phyloP scores from a whole-genome alignment of 1,284 basidiomycete species.

The Ceratorhiza oryzae-sativae region DNA sequence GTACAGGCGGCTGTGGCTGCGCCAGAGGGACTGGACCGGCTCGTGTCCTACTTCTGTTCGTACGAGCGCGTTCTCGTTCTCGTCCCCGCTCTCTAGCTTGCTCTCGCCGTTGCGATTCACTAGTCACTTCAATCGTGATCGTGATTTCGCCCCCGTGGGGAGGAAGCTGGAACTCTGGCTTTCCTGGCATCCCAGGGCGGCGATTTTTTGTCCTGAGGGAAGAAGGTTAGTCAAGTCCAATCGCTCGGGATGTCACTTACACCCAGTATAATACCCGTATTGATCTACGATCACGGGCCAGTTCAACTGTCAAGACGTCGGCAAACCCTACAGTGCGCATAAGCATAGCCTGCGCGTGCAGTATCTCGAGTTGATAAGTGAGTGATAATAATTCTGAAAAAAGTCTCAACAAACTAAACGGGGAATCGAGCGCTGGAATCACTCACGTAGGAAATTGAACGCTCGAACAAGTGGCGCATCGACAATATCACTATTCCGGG shows the following conservation, averaged over 20 bases:
- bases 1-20: neutral
- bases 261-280: conserved; percentile 78
- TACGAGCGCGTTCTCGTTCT: neutral
- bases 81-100: conserved; percentile 11
- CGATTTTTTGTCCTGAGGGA: conserved; percentile 26
- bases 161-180: conserved; percentile 53
- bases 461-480: conserved; percentile 80
- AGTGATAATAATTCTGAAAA: conserved; percentile 79
- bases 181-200: conserved; percentile 48
- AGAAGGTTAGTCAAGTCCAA: neutral
- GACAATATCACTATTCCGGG: conserved; percentile 54
- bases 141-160: conserved; percentile 62
- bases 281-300: conserved; percentile 68
- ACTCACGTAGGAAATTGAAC: conserved; percentile 81
- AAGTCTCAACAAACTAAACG: neutral
- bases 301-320: conserved; percentile 68
- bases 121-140: conserved; percentile 54
- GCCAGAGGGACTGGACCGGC: neutral
- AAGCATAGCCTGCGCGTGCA: conserved; percentile 77
- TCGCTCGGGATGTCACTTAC: conserved; percentile 55
- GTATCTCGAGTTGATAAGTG: conserved; percentile 82
- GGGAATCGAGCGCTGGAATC: neutral
- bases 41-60: neutral
- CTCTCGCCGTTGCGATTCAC: conserved; percentile 4
- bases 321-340: conserved; percentile 81